Evolutionary conservation across 164 flowering plant genomes (phyloP), one percentile per base, ranked within the genome.

Genomic region (Cinnamomum chago): DNA sequence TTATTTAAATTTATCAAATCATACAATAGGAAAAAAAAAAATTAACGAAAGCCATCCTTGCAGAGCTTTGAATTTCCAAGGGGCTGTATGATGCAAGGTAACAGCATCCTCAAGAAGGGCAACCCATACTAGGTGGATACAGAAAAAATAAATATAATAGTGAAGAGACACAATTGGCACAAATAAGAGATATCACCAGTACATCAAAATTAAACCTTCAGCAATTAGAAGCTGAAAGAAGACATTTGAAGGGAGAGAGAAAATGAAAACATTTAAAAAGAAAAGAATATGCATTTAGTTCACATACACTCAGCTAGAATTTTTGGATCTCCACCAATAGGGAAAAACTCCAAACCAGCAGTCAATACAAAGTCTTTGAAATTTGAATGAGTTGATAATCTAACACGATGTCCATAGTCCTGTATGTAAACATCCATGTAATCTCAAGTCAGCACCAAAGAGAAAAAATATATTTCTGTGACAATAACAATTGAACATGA

Each of bases 381-480:
- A 82, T 96, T 96, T 76, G 94, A 85, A 89, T 96, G 99, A 76
- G 97, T 96, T 55, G 99, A 97, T 73, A 96, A 80, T 79, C 99
- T 90, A 72, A 96, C 99, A 64, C 99, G 94, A 85, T 96, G 99
- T 13, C 99, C 99, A 85, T 87, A 94, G 65, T 94, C 98, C 99
- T 96, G 90, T 91, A 86, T 47, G 50, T 33, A 68, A 70, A 76
- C 52, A 71, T 40, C 33, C 35, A 71, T 35, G 30, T 72, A 55
- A 81, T 58, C 47, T 25, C 65, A 60, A 68, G 73, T 20, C 70
- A 14, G 47, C 18, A 66, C 69, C 27, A 12, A 10, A 25, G 17
- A 30, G 50, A 68, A 72, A 20, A 27, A 58, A 47, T 15, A 62
- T 15, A 40, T 68, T 50, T 58, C 47, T n/a, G 2, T 15, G 33